A percentile compares a stretch with the other conserved stretches of the same genome.
Conservation (phyloP, 2,329 filamentous ascomycete species). For the Aspergillus pseudoterreus region DNA sequence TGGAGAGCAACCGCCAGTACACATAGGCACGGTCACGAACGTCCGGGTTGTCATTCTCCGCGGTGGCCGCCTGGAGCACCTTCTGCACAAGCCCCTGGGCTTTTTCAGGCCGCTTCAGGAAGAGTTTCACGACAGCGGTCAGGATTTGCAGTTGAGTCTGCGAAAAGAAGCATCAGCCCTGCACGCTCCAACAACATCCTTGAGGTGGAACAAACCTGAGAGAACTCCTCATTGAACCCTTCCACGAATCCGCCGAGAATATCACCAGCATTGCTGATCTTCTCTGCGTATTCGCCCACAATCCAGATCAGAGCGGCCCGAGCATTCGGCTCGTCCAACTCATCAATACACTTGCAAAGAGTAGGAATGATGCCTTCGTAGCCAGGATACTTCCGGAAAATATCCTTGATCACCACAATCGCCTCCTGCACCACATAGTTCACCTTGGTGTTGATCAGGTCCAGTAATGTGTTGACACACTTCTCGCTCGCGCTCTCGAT, state of each 20-base stretch:
- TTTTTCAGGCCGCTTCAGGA: conserved; percentile 92
- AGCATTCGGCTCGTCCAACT: conserved; percentile 89
- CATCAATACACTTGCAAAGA: conserved; percentile 93
- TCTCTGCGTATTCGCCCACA: conserved; percentile 97
- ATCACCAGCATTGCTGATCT: conserved; percentile 97
- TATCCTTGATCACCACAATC: conserved; percentile 98
- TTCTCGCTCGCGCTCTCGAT: conserved; percentile 93
- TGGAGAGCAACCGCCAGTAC: conserved; percentile 92
- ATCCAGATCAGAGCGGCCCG: conserved; percentile 95
- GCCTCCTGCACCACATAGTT: conserved; percentile 99
- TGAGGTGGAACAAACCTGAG: conserved; percentile 62
- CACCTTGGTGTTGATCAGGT: conserved; percentile 94
- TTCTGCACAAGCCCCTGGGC: conserved; percentile 90
- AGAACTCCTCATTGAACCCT: conserved; percentile 92
- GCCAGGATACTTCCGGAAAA: conserved; percentile 93
- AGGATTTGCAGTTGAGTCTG: conserved; percentile 97
- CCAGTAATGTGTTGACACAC: conserved; percentile 88
- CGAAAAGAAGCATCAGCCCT: conserved; percentile 17
- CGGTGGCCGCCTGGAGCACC: conserved; percentile 86
- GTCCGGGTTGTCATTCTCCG: conserved; percentile 95
- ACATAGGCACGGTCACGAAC: conserved; percentile 96
- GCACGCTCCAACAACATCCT: not conserved
- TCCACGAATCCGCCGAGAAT: conserved; percentile 91
- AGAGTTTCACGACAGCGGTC: conserved; percentile 94
- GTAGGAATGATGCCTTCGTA: conserved; percentile 98